Evolutionary conservation across 768 basidiomycete species (phyloP).

Genomic region (Termitomyces eurrhizus): DNA sequence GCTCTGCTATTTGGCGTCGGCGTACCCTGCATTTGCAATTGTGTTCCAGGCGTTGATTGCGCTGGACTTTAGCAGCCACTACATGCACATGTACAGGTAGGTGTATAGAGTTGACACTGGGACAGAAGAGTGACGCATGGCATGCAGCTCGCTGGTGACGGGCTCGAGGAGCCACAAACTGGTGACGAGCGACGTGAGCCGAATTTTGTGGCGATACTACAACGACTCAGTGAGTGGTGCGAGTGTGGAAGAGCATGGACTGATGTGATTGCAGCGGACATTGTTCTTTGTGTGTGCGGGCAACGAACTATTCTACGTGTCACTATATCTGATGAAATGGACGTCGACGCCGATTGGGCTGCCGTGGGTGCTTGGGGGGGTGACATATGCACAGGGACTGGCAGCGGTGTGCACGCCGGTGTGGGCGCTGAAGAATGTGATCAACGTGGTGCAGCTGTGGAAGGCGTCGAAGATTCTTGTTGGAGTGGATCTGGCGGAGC

Average conservation of each 20-base stretch:
- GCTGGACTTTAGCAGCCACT: constrained; percentile 96
- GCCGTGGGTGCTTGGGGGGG: constrained; percentile 21
- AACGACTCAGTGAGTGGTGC: constrained; percentile 72
- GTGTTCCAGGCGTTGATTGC: constrained; percentile 94
- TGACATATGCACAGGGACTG: constrained; percentile 78
- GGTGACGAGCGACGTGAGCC: constrained; percentile 88
- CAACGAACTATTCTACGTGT: constrained; percentile 95
- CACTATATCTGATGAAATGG: constrained; percentile 92
- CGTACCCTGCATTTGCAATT: constrained; percentile 81
- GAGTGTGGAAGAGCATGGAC: neutral
- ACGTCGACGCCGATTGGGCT: constrained; percentile 65
- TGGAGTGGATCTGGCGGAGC: constrained; percentile 87
- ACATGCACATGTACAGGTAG: constrained; percentile 99
- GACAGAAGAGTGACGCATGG: constrained; percentile 6
- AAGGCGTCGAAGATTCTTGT: constrained; percentile 95
- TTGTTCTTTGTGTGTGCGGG: constrained; percentile 92
- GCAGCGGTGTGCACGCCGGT: constrained; percentile 62
- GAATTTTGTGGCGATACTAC: constrained; percentile 91
- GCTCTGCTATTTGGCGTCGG: constrained; percentile 88
- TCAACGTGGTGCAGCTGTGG: constrained; percentile 97
- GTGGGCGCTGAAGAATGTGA: constrained; percentile 80
- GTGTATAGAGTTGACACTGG: constrained; percentile 1
- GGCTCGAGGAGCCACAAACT: constrained; percentile 92
- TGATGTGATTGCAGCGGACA: constrained; percentile 49
- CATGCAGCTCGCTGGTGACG: constrained; percentile 81